Percentiles rank a stretch among this genome's conserved stretches.
phyloP scores from a whole-genome alignment of 2,329 filamentous ascomycete species.

The Penicillium sp. region DNA sequence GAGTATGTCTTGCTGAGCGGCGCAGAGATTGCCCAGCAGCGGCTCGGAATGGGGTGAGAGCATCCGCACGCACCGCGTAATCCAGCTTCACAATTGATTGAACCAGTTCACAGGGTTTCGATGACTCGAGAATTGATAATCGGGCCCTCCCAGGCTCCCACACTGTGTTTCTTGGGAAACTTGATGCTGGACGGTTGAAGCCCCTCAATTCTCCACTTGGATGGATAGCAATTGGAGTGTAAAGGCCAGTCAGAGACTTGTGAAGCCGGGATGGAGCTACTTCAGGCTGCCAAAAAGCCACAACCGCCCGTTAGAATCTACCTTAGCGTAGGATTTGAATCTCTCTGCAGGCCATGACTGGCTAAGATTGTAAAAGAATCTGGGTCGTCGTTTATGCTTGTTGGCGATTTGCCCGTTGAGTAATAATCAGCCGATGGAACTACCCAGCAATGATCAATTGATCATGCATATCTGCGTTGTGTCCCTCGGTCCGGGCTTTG shows the following conservation, averaged over 20 bases:
- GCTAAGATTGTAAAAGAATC: not conserved
- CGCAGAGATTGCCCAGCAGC: not conserved
- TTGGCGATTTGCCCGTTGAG: not conserved
- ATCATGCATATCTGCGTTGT: not conserved
- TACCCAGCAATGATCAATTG: not conserved
- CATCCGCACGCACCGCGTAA: not conserved
- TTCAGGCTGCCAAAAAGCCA: not conserved
- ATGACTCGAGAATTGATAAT: not conserved
- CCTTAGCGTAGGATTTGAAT: not conserved
- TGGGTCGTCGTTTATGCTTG: not conserved
- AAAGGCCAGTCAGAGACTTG: not conserved
- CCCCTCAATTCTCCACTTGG: constrained; percentile 3
- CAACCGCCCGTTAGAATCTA: not conserved
- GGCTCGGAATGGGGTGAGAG: not conserved
- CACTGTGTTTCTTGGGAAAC: not conserved
- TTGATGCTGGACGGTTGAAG: not conserved
- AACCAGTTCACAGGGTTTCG: not conserved
- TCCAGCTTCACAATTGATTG: not conserved
- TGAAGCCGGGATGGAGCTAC: not conserved
- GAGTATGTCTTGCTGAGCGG: not conserved
- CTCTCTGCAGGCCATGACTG: not conserved
- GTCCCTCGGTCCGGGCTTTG: not conserved
- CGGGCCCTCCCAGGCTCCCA: not conserved
- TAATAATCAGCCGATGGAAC: not conserved
- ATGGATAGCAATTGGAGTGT: not conserved